Evolutionary conservation across 129 eudicot genomes (phyloP).

Genomic region (Dittrichia graveolens): DNA sequence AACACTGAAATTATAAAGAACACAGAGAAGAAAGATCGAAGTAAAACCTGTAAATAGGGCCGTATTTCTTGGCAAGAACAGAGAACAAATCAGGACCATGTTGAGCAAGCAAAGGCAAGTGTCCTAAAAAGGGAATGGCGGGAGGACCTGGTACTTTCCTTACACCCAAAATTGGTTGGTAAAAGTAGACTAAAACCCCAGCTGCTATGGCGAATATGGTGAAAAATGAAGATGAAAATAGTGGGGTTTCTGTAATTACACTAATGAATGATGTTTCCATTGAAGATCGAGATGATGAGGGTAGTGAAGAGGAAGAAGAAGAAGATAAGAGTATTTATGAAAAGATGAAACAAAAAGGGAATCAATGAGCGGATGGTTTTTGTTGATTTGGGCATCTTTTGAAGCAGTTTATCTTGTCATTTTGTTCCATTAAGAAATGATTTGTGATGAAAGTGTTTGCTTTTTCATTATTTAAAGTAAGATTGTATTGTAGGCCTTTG

Average conservation of each 20-base stretch:
- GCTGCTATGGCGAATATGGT: constrained; percentile 39
- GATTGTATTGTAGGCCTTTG: too few relatives aligned
- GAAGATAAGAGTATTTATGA: constrained; percentile 9
- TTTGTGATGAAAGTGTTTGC: too few relatives aligned
- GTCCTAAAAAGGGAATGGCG: constrained; percentile 71
- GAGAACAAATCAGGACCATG: constrained; percentile 83
- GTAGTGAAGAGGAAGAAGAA: neutral
- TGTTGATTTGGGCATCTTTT: constrained; percentile 6
- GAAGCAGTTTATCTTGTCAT: constrained; percentile 16
- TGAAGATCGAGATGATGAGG: constrained; percentile 7
- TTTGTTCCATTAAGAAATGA: neutral
- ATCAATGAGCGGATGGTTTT: constrained; percentile 13
- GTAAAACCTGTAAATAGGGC: constrained; percentile 84
- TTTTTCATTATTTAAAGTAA: too few relatives aligned
- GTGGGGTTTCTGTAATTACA: neutral
- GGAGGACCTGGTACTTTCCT: constrained; percentile 92
- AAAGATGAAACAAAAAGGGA: constrained; percentile 9
- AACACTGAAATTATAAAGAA: neutral
- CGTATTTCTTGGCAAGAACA: constrained; percentile 71
- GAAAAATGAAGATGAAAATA: constrained; percentile 28
- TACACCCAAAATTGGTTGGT: constrained; percentile 76
- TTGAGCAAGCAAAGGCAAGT: constrained; percentile 84
- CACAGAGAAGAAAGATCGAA: constrained; percentile 4
- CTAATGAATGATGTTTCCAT: constrained; percentile 28
- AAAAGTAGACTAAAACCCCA: constrained; percentile 53